Evolutionary conservation across 2,329 filamentous ascomycete species (phyloP).

Genomic region (Colletotrichum phormii): DNA sequence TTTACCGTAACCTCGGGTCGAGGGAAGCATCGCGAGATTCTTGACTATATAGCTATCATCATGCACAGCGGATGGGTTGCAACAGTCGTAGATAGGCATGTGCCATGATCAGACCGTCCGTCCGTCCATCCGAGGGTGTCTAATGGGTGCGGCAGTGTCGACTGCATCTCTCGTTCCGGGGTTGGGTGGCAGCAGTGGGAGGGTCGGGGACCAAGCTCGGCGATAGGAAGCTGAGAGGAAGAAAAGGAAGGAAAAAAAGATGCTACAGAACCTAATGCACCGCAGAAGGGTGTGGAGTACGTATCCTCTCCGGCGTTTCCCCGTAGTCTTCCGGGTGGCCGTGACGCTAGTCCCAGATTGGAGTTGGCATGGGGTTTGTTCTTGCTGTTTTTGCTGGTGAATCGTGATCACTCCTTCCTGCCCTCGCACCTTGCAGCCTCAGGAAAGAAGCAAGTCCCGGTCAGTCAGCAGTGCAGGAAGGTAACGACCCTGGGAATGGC

Average conservation of each 20-base stretch:
- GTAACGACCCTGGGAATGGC: too few species aligned
- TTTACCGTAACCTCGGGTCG: slow-evolving; percentile 1
- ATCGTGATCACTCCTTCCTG: background rate
- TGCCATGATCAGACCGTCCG: background rate
- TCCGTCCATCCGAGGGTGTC: background rate
- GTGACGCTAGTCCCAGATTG: slow-evolving; percentile 16
- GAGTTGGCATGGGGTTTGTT: background rate
- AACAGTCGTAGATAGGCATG: background rate
- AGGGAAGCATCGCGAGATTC: background rate
- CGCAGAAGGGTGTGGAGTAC: slow-evolving; percentile 1
- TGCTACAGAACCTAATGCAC: background rate
- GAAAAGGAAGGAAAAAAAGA: background rate
- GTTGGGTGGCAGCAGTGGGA: background rate
- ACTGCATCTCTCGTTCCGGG: background rate
- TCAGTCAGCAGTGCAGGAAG: too few species aligned
- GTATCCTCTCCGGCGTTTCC: slow-evolving; percentile 33
- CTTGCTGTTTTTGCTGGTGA: background rate
- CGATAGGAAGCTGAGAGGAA: background rate
- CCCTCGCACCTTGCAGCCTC: background rate
- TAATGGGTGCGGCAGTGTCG: background rate
- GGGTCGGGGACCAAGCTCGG: background rate
- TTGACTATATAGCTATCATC: background rate
- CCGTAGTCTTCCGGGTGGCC: slow-evolving; percentile 28
- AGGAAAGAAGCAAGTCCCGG: background rate
- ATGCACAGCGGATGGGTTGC: background rate